phyloP scores from a whole-genome alignment of 2,329 filamentous ascomycete species.

The Zasmidium citrigriseum region DNA sequence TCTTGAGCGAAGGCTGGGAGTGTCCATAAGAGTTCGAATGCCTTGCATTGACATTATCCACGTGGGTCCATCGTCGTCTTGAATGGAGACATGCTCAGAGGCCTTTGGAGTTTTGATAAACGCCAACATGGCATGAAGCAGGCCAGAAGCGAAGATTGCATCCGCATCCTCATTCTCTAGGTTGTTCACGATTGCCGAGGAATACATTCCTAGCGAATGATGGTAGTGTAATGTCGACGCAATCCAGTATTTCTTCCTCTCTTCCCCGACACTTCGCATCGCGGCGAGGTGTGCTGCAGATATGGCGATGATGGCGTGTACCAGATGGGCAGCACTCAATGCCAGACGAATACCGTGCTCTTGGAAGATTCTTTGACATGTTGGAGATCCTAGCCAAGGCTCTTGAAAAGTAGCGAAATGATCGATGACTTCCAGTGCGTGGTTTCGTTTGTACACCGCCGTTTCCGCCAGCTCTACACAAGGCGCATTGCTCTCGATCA shows the following conservation, averaged over 20 bases:
- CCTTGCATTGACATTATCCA: not conserved
- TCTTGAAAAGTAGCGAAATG: not conserved
- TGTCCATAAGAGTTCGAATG: not conserved
- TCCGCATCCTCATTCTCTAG: not conserved
- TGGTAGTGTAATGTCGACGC: not conserved
- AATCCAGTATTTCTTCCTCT: not conserved
- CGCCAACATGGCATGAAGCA: not conserved
- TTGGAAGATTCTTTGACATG: not conserved
- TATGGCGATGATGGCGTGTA: not conserved
- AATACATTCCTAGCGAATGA: not conserved
- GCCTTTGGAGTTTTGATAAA: not conserved
- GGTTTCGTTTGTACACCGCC: not conserved
- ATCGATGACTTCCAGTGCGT: not conserved
- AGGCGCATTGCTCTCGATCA: not conserved
- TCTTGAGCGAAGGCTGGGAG: not conserved
- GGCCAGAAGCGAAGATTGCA: not conserved
- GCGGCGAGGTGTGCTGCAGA: not conserved
- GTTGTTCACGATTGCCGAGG: not conserved
- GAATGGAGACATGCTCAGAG: not conserved
- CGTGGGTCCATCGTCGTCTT: not conserved
- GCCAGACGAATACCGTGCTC: not conserved
- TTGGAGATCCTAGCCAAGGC: not conserved
- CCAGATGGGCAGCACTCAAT: not conserved
- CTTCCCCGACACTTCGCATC: not conserved
- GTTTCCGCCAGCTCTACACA: not conserved